Percentiles rank a stretch among this genome's conserved stretches.
phyloP scores from a whole-genome alignment of 2,329 filamentous ascomycete genomes.

The Aspergillus proliferans region DNA sequence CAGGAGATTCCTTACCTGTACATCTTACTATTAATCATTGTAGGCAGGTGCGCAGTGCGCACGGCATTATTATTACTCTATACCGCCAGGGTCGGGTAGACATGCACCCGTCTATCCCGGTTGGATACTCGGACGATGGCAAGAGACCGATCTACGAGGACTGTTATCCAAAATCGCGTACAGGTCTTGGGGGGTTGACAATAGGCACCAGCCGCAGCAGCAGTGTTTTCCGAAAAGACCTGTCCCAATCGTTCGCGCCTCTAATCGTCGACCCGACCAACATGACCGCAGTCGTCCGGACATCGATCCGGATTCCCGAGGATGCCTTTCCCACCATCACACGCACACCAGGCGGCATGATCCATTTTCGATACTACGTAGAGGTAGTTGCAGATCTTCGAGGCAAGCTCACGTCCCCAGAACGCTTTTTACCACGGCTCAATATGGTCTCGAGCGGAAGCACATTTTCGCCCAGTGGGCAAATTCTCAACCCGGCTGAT shows the following conservation, averaged over 20 bases:
- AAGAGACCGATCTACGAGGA: slow-evolving; percentile 71
- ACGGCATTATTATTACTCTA: slow-evolving; percentile 86
- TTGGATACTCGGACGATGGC: slow-evolving; percentile 57
- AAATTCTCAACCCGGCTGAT: slow-evolving; percentile 27
- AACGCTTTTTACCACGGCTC: slow-evolving; percentile 55
- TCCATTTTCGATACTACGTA: slow-evolving; percentile 88
- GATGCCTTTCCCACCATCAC: slow-evolving; percentile 89
- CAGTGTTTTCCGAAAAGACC: slow-evolving; percentile 91
- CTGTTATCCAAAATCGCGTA: slow-evolving; percentile 79
- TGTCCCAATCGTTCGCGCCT: slow-evolving; percentile 81
- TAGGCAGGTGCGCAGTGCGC: slow-evolving; percentile 81
- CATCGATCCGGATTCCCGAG: slow-evolving; percentile 78
- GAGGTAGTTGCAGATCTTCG: slow-evolving; percentile 91
- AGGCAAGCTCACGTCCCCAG: slow-evolving; percentile 72
- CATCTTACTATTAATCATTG: slow-evolving; percentile 80
- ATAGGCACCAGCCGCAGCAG: slow-evolving; percentile 79
- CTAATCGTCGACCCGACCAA: slow-evolving; percentile 79
- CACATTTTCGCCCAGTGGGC: slow-evolving; percentile 39
- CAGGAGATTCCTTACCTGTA: slow-evolving; percentile 76
- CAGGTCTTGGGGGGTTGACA: slow-evolving; percentile 78
- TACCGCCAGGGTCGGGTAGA: slow-evolving; percentile 90
- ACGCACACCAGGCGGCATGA: slow-evolving; percentile 84
- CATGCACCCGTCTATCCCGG: slow-evolving; percentile 58
- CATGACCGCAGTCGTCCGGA: slow-evolving; percentile 71
- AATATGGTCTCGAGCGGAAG: slow-evolving; percentile 45